Conservation (phyloP, 805 yeast genomes). For the Ogataea siamensis region DNA sequence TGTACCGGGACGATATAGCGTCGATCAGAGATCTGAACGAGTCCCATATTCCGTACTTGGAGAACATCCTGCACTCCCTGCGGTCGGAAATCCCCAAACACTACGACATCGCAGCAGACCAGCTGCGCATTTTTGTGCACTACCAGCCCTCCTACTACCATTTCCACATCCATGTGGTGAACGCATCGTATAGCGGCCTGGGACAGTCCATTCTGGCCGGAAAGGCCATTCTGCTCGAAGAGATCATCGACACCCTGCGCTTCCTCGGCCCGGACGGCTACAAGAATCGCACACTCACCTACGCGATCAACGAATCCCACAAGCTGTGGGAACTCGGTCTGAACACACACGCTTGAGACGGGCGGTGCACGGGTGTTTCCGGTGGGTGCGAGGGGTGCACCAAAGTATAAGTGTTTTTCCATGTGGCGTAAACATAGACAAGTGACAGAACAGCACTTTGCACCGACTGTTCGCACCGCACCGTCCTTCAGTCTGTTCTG, state of each 20-base stretch:
- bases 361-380: not conserved
- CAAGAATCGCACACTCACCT: constrained; percentile 55
- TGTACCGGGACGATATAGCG: constrained; percentile 62
- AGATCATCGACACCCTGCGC: constrained; percentile 69
- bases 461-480: too few species aligned
- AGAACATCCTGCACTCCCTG: constrained; percentile 44
- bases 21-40: constrained; percentile 72
- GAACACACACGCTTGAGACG: constrained; percentile 11
- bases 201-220: constrained; percentile 72
- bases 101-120: constrained; percentile 51
- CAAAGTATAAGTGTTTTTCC: constrained; percentile 3
- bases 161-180: constrained; percentile 88
- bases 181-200: constrained; percentile 63
- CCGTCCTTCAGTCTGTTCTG: too few species aligned
- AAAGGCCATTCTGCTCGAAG: constrained; percentile 78
- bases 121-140: constrained; percentile 78
- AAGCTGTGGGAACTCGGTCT: constrained; percentile 56
- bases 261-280: constrained; percentile 57
- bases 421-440: constrained; percentile 13
- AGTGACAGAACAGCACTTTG: constrained; percentile 5
- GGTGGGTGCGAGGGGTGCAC: constrained; percentile 10
- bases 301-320: constrained; percentile 73
- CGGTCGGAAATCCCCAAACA: constrained; percentile 44
- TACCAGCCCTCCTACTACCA: constrained; percentile 97
- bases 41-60: constrained; percentile 58